These are phyloP conservation scores for Lactarius hatsudake DNA, from an alignment of 768 basidiomycete species.

Conservation along the genomic window DNA sequence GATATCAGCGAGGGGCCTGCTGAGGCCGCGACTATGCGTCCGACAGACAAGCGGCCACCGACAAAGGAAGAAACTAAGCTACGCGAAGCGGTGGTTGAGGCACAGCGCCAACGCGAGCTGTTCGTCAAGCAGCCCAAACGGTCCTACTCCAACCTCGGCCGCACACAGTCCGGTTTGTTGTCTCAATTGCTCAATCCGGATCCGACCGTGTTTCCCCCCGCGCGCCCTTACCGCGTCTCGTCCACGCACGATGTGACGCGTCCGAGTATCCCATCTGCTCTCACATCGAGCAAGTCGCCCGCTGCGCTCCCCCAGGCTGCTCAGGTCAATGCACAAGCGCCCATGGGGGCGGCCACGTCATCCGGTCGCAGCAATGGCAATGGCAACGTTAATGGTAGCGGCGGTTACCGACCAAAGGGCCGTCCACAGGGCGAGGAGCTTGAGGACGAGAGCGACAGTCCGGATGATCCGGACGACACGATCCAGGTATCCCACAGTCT, in stretches of 20 bases:
- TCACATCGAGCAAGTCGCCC: constrained; percentile 54
- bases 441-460: constrained; percentile 59
- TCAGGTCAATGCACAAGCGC: constrained; percentile 41
- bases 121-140: constrained; percentile 67
- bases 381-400: not conserved
- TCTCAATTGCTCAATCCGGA: constrained; percentile 72
- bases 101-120: constrained; percentile 63
- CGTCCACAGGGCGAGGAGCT: constrained; percentile 63
- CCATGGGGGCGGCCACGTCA: constrained; percentile 13
- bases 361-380: constrained; percentile 6
- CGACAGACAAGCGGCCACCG: constrained; percentile 25
- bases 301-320: constrained; percentile 59
- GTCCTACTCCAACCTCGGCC: constrained; percentile 60
- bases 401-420: constrained; percentile 60
- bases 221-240: constrained; percentile 56
- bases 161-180: constrained; percentile 54
- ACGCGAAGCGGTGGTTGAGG: constrained; percentile 59
- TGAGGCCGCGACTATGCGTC: constrained; percentile 18
- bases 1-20: constrained; percentile 40
- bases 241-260: constrained; percentile 50
- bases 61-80: constrained; percentile 33
- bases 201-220: constrained; percentile 54
- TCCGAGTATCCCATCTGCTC: constrained; percentile 29
- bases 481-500: constrained; percentile 63
- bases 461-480: constrained; percentile 48